Conservation (phyloP, 192 early-diverging fungal species). For the Linnemannia schmuckeri region DNA sequence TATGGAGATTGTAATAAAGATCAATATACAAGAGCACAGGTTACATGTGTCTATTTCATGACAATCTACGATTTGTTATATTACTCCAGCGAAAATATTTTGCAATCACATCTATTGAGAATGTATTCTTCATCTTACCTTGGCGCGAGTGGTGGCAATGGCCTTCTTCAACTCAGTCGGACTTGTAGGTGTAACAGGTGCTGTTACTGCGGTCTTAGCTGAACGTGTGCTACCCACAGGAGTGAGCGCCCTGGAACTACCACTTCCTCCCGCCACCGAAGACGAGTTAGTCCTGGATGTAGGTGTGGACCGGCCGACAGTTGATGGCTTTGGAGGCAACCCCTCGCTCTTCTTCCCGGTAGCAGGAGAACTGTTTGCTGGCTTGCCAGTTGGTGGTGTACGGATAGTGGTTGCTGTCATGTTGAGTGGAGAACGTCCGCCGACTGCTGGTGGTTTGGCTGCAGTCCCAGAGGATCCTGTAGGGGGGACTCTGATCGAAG, state of each 20-base stretch:
- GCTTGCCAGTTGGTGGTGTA: background rate
- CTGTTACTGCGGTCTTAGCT: background rate
- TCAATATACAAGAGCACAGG: background rate
- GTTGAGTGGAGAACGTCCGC: slow-evolving; percentile 31
- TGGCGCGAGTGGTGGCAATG: slow-evolving; percentile 18
- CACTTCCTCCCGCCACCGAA: slow-evolving; percentile 3
- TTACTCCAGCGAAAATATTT: background rate
- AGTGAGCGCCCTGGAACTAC: background rate
- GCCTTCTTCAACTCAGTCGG: slow-evolving; percentile 31
- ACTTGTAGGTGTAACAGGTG: background rate
- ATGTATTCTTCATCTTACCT: slow-evolving; percentile 11
- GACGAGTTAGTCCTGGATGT: background rate
- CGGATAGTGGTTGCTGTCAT: slow-evolving; percentile 54
- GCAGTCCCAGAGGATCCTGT: background rate
- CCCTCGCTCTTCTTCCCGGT: background rate
- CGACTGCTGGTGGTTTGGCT: slow-evolving; percentile 37
- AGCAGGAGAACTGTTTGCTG: slow-evolving; percentile 6
- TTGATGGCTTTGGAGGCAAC: slow-evolving; percentile 5
- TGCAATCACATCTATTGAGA: background rate
- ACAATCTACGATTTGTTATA: background rate
- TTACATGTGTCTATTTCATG: background rate
- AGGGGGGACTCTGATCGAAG: slow-evolving; percentile 32
- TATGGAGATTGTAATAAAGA: background rate
- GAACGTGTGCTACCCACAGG: slow-evolving; percentile 7
- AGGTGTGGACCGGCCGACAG: background rate